These are phyloP conservation scores for Ochetophila trinervis DNA, from an alignment of 306 rosid genomes.

Conservation along the genomic window DNA sequence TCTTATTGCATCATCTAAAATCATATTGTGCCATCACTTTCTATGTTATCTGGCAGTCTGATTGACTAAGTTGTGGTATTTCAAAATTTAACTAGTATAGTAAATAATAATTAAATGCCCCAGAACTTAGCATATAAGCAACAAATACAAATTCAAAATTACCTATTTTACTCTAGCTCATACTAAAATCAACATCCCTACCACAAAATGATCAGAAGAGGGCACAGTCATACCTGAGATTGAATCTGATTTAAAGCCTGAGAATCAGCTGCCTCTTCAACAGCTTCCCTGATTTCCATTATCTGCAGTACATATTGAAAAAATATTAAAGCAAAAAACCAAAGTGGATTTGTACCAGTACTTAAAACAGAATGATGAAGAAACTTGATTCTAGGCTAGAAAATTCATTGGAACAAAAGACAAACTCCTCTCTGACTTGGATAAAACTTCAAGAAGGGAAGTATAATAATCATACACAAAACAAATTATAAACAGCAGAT, in stretches of 20 bases:
- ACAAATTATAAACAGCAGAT: neutral
- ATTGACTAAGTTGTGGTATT: neutral
- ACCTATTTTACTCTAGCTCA: neutral
- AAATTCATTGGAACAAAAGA: no score
- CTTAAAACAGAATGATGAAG: no score
- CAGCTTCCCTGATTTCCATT: constrained; percentile 90
- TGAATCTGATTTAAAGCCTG: constrained; percentile 57
- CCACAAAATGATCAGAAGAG: neutral
- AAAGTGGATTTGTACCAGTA: neutral
- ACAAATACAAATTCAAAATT: neutral
- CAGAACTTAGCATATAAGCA: constrained; percentile 1
- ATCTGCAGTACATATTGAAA: constrained; percentile 48
- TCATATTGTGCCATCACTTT: neutral
- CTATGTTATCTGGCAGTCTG: neutral
- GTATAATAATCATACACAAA: neutral
- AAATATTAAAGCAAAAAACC: neutral
- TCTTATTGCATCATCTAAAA: neutral
- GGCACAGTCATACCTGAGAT: constrained; percentile 47
- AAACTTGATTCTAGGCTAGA: no score
- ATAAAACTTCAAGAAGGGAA: no score
- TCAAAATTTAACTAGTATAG: neutral
- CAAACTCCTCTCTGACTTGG: no score
- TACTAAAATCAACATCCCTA: neutral
- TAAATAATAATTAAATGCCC: neutral
- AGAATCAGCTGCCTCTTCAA: constrained; percentile 75